Base-by-base conservation (phyloP, 306 rosid genomes). In the Styphnolobium japonicum region DNA sequence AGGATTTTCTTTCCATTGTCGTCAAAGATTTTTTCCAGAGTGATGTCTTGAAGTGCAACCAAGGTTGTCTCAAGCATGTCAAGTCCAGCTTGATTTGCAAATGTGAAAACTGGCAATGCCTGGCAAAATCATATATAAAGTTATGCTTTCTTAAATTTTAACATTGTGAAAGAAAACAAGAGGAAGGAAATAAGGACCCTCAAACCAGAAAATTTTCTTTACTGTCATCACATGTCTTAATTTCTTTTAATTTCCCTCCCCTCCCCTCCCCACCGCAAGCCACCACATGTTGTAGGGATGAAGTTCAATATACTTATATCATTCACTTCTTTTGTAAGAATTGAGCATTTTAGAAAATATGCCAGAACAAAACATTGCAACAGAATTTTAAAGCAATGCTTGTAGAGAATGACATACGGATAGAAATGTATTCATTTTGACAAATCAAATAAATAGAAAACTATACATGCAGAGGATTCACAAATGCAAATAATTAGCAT, bases 11-110 rank as follows among this genome's bases (percentile, higher is more conserved):
- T 95, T 84, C 99, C 99, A 45, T 86, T 95, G 70, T 95, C 99
- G 57, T 95, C 98, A 33, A 95, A 93, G 10, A 95, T 91, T 82
- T 89, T 95, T 77, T 95, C 99, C 51, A 93, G 84, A 7, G 97
- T 89, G 37, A 95, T 93, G 87, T 91, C 98, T 87, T 95, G 98
- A 85, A 95, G 98, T 11, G 99, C 98, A 71, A 93, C 86, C 85
- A 93, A 81, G 27, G 99, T 95, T 36, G 99, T 95, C 79, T 95
- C 99, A 6, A 95, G 98, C 99, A 95, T 90, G 89, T 95, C 99
- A 34, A 95, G 98, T 75, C 98, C 99, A 51, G 98, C 92, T 85
- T 95, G 99, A 87, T 95, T 95, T 62, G 92, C 94, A 79, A 95
- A 95, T 12, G 97, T 93, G 23, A 95, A 95, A 79, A 91, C 89